Base-by-base conservation (phyloP, 768 basidiomycete genomes). In the Cubamyces lactineus region DNA sequence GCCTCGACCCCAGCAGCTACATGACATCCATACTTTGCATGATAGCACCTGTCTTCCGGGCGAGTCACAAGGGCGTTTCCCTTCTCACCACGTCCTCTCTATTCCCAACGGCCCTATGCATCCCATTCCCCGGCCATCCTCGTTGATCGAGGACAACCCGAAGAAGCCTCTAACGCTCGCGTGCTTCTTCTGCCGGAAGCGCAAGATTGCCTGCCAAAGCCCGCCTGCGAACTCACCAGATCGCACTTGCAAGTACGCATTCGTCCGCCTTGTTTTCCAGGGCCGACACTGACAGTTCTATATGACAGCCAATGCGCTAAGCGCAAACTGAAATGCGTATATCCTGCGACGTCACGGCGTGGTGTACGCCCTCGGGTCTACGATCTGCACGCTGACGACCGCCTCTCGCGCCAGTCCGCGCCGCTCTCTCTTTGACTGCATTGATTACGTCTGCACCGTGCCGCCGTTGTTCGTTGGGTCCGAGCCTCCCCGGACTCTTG, bases 271-370 rank as follows among this genome's bases (percentile, higher is more conserved):
- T 38, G 48, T 39, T 40, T 53, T 47, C 7, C 30, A 11, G 61
- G 63, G 57, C 70, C 54, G 51, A 39, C 40, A 49, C 54, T 62
- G 12, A 62, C 46, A 24, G 26, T 67, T 34, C 43, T 47, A 71
- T 66, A 69, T 65, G 61, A 51, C 70, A 91, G 89, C 72, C 89
- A 91, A 77, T 91, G 89, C 69, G 83, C 83, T 53, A 80, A 87
- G 43, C 84, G 89, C 24, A 82, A 83, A 30, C 82, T 90, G 50
- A 82, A 78, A 59, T 91, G 89, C 71, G 86, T 86, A 68, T 91
- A 88, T 66, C 89, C 89, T 0, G 73, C 78, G 6, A 87, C 87
- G 72, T 89, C 87, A 67, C 79, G 87, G 39, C 80, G 89, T 17
- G 89, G 89, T 11, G 67, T 69, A 17, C 66, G 71, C 3, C 70